phyloP scores from a whole-genome alignment of 148 eudicot genomes.

The Heliamphora exappendiculata region DNA sequence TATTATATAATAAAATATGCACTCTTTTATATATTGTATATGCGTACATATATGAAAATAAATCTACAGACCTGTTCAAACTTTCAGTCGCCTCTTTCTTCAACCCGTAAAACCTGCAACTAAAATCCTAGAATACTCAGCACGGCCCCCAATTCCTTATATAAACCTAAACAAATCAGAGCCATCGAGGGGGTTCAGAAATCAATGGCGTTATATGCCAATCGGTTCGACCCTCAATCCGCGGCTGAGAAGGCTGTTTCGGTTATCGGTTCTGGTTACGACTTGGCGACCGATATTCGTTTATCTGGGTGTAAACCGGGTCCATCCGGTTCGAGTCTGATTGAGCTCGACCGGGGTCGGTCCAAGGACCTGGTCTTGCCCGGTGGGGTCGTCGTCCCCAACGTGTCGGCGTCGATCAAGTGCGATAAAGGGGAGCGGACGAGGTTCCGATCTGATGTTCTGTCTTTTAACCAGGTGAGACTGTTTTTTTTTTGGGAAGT shows the following conservation, averaged over 20 bases:
- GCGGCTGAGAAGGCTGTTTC: constrained; percentile 84
- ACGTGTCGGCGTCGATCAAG: constrained; percentile 55
- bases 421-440: constrained; percentile 94
- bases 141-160: neutral
- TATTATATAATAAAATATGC: too few relatives aligned
- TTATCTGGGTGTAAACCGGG: constrained; percentile 60
- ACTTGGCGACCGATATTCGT: constrained; percentile 56
- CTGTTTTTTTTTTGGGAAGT: neutral
- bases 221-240: constrained; percentile 47
- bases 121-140: constrained; percentile 11
- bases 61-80: neutral
- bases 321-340: constrained; percentile 53
- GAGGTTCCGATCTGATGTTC: constrained; percentile 77
- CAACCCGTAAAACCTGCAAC: neutral
- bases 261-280: constrained; percentile 78
- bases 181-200: too few relatives aligned
- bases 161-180: too few relatives aligned
- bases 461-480: constrained; percentile 65
- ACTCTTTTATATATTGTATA: too few relatives aligned
- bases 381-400: constrained; percentile 53
- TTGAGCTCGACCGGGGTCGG: constrained; percentile 44
- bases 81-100: neutral
- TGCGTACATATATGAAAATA: too few relatives aligned
- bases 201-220: constrained; percentile 29
- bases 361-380: constrained; percentile 61